These are phyloP conservation scores for Claviceps sp. DNA, from an alignment of 2,329 filamentous ascomycete genomes.

Conservation along the genomic window DNA sequence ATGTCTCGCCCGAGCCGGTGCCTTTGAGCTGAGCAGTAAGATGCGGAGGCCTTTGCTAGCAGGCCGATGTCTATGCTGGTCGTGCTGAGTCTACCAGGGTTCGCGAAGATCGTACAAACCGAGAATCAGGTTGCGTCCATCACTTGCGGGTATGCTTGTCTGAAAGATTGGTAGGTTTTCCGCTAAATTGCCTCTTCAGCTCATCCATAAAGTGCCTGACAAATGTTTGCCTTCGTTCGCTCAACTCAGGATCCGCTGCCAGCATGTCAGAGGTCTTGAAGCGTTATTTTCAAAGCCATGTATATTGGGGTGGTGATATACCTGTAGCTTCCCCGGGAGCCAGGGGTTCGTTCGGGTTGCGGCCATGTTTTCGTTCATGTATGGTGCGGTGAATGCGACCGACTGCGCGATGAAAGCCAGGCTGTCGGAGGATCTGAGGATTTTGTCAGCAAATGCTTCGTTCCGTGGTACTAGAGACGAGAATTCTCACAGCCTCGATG, in stretches of 20 bases:
- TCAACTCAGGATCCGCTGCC: slow-evolving; percentile 20
- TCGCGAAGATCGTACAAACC: background rate
- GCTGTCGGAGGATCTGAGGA: slow-evolving; percentile 33
- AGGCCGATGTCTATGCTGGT: background rate
- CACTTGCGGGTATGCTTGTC: slow-evolving; percentile 15
- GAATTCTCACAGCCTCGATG: slow-evolving; percentile 16
- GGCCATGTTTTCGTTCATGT: slow-evolving; percentile 34
- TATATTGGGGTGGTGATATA: slow-evolving; percentile 11
- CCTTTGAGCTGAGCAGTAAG: background rate
- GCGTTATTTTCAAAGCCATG: background rate
- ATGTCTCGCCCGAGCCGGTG: background rate
- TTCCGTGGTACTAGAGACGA: background rate
- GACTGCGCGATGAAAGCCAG: slow-evolving; percentile 38
- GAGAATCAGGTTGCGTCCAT: background rate
- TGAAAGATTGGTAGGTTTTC: slow-evolving; percentile 28
- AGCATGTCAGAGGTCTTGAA: background rate
- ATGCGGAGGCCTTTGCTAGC: background rate
- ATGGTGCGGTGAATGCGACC: slow-evolving; percentile 37
- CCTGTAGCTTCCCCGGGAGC: slow-evolving; percentile 39
- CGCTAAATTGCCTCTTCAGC: slow-evolving; percentile 34
- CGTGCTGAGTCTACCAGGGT: background rate
- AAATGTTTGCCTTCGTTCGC: slow-evolving; percentile 20
- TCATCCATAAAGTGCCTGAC: slow-evolving; percentile 36
- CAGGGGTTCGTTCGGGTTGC: slow-evolving; percentile 36
- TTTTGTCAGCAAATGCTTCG: slow-evolving; percentile 1